These are phyloP conservation scores for Phytophthora crassamura DNA, from an alignment of 352 stramenopile genomes.

Conservation along the genomic window DNA sequence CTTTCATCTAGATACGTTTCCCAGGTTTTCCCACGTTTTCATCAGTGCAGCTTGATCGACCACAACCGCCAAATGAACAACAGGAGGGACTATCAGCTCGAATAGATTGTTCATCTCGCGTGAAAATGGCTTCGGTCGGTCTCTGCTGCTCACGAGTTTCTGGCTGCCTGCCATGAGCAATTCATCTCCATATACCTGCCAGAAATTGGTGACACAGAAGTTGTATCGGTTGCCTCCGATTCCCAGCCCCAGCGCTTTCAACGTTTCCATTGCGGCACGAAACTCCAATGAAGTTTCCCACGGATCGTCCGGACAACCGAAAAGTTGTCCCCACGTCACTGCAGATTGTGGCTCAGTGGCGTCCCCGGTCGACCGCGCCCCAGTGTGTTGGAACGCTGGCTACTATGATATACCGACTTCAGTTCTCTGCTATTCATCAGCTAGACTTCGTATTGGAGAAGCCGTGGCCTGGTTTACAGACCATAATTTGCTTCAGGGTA, in stretches of 20 bases:
- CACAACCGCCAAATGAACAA: background rate
- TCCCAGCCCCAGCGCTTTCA: background rate
- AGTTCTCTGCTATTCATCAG: constrained; percentile 30
- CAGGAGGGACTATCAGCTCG: background rate
- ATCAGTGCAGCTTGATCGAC: background rate
- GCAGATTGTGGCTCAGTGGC: background rate
- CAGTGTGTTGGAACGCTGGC: background rate
- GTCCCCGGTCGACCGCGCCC: background rate
- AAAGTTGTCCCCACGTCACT: background rate
- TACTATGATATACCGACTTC: constrained; percentile 17
- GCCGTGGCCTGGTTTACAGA: constrained; percentile 34
- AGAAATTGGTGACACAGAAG: background rate
- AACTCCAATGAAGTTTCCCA: no score
- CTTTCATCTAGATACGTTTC: background rate
- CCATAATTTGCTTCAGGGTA: constrained; percentile 47
- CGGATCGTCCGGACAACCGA: constrained; percentile 1
- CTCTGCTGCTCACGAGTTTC: constrained; percentile 1
- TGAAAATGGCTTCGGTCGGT: background rate
- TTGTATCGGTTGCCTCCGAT: constrained; percentile 3
- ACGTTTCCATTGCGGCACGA: background rate
- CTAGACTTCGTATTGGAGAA: constrained; percentile 48
- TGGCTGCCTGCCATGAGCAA: background rate
- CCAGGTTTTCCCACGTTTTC: background rate
- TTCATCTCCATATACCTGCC: background rate
- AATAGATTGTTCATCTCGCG: background rate